Evolutionary conservation across 441 rosid species (phyloP).

Genomic region (Syzygium malaccense): DNA sequence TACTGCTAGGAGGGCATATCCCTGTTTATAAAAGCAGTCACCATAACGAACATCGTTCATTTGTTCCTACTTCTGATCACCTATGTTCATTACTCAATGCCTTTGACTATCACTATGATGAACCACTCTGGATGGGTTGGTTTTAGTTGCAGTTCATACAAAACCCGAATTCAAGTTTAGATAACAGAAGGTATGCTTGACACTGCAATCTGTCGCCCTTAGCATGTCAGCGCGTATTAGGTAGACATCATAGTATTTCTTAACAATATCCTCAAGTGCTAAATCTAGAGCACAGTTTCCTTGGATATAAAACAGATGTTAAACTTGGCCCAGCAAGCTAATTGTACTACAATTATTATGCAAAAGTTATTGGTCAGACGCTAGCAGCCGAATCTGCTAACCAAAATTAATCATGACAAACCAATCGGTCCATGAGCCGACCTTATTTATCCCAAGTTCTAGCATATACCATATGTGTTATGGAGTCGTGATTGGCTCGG

Average conservation of each 20-base stretch:
- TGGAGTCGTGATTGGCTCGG: too few species aligned
- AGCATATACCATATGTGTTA: too few species aligned
- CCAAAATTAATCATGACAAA: neutral
- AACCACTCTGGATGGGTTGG: neutral
- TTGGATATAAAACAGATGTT: neutral
- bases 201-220: neutral
- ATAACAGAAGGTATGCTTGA: neutral
- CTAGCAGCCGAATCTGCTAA: neutral
- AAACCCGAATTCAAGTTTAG: neutral
- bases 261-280: neutral
- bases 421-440: neutral
- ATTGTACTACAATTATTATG: neutral
- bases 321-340: neutral
- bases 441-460: neutral
- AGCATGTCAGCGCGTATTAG: neutral
- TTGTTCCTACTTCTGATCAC: neutral
- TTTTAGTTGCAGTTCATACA: neutral
- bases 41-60: neutral
- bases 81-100: neutral
- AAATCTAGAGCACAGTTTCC: neutral
- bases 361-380: neutral
- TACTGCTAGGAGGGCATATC: constrained; percentile 29
- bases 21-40: constrained; percentile 20
- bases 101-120: neutral
- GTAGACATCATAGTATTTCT: neutral